Evolutionary conservation across 345 rosid genomes (phyloP), one percentile per base, ranked within the genome.

Genomic region (Ceriops zippeliana): DNA sequence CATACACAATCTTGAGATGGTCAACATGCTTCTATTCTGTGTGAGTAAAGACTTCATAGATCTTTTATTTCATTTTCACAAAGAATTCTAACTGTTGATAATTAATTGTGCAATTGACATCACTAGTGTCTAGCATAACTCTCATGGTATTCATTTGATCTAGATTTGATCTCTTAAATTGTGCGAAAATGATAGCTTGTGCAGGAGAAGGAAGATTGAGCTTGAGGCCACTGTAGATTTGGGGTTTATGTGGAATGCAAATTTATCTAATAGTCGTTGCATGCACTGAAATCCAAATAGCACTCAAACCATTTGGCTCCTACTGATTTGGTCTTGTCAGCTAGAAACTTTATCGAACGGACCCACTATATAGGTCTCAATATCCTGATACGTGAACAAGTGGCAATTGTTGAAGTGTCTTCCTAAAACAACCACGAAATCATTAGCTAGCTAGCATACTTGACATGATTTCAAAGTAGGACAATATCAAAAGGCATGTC

Each of bases 1-100:
- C 62, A 31, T 46, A n/a, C 35, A n/a, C 35, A 21, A 15, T 52
- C 67, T 62, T 62, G 38, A 34, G 38, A 53, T 66, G 34, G 16
- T 52, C 27, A 42, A 35, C 68, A 30, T 31, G 17, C 13, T 17
- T 65, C 13, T 52, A 21, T 28, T 56, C 59, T 13, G 5, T n/a
- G 73, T 28, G 49, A 67, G 27, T 28, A 7, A 22, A 30, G 58
- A 22, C 24, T 30, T 62, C 13, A 31, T 17, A 42, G n/a, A 7
- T 10, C 52, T 32, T 34, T 17, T 58, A 31, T 42, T 27, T 46
- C 27, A 58, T 20, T 21, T 22, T 56, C 31, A 56, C 30, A 42
- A 42, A 42, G 49, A 42, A 42, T 42, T 13, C 49, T 42, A 42
- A 42, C 15, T 42, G 17, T 17, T 42, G 49, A 42, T 42, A 42